Conservation (phyloP, 345 rosid genomes). For the Erodium maritimum region DNA sequence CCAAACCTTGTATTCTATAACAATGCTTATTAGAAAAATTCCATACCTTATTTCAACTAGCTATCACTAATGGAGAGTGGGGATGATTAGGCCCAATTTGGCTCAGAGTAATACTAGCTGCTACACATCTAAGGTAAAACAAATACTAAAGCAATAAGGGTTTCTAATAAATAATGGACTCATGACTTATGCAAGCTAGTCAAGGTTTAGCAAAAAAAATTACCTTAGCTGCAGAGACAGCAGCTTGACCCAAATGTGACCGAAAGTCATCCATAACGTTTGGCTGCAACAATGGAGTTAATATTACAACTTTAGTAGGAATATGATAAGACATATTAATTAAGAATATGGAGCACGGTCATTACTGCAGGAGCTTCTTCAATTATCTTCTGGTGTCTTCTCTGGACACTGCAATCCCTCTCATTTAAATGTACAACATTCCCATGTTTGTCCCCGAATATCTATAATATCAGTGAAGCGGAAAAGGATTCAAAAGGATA, state of each 20-base stretch:
- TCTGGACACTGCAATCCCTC: constrained; percentile 92
- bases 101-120: not conserved
- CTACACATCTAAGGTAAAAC: not conserved
- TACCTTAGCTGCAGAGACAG: constrained; percentile 91
- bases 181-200: not conserved
- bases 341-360: constrained; percentile 15
- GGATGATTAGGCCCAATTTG: not conserved
- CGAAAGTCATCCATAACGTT: constrained; percentile 58
- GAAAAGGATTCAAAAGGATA: constrained; percentile 4
- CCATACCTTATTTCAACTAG: not conserved
- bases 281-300: constrained; percentile 54
- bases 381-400: constrained; percentile 95
- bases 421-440: constrained; percentile 68
- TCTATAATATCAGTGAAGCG: constrained; percentile 21
- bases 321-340: constrained; percentile 13
- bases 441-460: constrained; percentile 86
- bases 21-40: not conserved
- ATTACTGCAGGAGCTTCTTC: constrained; percentile 99
- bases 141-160: not conserved
- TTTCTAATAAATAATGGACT: not conserved
- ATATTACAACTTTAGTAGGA: constrained; percentile 15
- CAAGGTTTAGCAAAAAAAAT: constrained; percentile 8
- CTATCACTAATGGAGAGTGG: not conserved
- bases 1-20: not conserved
- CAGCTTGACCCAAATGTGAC: constrained; percentile 65